Evolutionary conservation across 2,329 filamentous ascomycete species (phyloP), one percentile per base, ranked within the genome.

Genomic region (Arthroderma uncinatum): DNA sequence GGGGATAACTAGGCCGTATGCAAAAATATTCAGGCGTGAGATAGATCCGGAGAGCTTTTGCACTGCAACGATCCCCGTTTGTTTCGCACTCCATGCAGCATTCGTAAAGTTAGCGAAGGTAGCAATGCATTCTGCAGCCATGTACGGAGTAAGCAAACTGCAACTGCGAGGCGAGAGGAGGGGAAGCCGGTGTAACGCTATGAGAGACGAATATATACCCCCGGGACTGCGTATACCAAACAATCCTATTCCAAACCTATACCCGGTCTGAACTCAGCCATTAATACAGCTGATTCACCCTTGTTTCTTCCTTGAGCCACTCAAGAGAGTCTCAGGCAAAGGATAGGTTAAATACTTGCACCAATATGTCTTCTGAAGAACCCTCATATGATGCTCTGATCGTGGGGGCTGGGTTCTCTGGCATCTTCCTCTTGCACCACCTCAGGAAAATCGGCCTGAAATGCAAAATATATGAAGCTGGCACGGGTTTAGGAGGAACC

Each of bases 401-500:
- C 55, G 63, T 69, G 5, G 68, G 68, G 55, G 67, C 64, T 10
- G 67, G 68, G 7, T 66, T 67, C 55, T 62, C 64, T n/a, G 78
- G 78, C 12, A 67, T 79, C 16, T 80, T 77, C 58, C 74, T 75
- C 68, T 74, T 81, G 36, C 76, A 80, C 61, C 73, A 74, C 0
- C 72, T 81, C 9, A 76, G 78, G 1, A 75, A 80, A 8, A 70
- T 71, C 8, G 80, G 79, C 0, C 65, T 76, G 30, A 76, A 75
- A 10, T 68, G 72, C 1, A 71, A 74, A 30, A 71, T 82, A 21
- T 78, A 77, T 59, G 81, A 83, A 60, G 77, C 78, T 0, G 80
- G 76, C 9, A 72, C 72, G 7, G 74, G 76, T 54, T 65, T 74
- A 0, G 80, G 79, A 1, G 80, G 79, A 23, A 77, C 74, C 0